A percentile compares a stretch with the other conserved stretches of the same genome.
These are phyloP conservation scores for Zygoascus hellenicus DNA, from an alignment of 1,139 yeast species.

Conservation along the genomic window DNA sequence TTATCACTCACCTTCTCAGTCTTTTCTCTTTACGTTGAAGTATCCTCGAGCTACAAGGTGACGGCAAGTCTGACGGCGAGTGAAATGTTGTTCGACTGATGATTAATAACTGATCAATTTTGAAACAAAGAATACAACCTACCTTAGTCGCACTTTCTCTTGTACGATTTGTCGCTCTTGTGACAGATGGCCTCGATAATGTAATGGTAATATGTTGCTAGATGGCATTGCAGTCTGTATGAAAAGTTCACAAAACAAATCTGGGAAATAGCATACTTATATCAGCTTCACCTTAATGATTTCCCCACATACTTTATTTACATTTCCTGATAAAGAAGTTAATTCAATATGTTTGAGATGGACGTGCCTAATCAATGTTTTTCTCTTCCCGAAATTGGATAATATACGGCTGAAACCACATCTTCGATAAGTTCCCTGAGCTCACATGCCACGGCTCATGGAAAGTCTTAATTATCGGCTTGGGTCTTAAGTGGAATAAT, in stretches of 20 bases:
- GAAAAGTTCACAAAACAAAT: background rate
- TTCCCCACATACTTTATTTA: slow-evolving; percentile 1
- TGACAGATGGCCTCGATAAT: slow-evolving; percentile 5
- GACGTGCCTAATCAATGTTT: no score
- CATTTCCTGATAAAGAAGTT: background rate
- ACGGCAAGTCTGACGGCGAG: slow-evolving; percentile 25
- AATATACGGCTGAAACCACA: no score
- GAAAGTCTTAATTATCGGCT: no score
- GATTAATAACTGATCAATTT: slow-evolving; percentile 7
- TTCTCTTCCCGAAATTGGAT: no score
- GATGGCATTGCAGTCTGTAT: slow-evolving; percentile 18
- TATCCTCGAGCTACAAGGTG: slow-evolving; percentile 26
- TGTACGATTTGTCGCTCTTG: slow-evolving; percentile 17
- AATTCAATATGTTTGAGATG: no score
- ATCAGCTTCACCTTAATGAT: background rate
- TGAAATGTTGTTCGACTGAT: slow-evolving; percentile 21
- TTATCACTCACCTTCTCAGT: slow-evolving; percentile 7
- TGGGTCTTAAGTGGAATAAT: no score
- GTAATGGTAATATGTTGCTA: slow-evolving; percentile 4
- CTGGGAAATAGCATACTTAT: background rate
- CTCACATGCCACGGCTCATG: no score
- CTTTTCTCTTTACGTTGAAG: slow-evolving; percentile 19
- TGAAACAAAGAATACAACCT: slow-evolving; percentile 10
- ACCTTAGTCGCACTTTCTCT: slow-evolving; percentile 23
- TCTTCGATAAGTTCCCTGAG: no score